Evolutionary conservation across 2,329 filamentous ascomycete species (phyloP).

Genomic region (Pestalotiopsis sp.): DNA sequence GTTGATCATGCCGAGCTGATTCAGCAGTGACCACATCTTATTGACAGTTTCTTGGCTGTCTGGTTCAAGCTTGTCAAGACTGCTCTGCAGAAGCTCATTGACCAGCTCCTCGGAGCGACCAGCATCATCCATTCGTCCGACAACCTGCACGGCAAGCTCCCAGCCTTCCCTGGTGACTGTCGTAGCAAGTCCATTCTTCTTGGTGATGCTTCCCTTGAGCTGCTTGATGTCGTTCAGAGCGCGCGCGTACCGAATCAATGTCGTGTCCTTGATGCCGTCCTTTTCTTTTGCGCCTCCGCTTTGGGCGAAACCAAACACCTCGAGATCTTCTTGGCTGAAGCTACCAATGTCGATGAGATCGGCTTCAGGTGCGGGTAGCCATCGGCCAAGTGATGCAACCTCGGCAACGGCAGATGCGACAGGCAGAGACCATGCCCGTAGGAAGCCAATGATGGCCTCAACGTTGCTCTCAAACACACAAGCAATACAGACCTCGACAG

Average conservation of each 20-base stretch:
- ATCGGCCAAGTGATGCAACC: constrained; percentile 79
- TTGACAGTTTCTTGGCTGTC: constrained; percentile 75
- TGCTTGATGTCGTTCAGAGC: constrained; percentile 61
- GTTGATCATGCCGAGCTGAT: constrained; percentile 74
- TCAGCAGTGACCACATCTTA: constrained; percentile 78
- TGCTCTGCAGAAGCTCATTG: constrained; percentile 68
- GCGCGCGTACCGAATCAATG: constrained; percentile 76
- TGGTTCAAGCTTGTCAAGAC: constrained; percentile 64
- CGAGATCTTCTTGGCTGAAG: constrained; percentile 82
- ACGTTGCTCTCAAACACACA: constrained; percentile 83
- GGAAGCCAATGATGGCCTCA: constrained; percentile 72
- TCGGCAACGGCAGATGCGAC: constrained; percentile 80
- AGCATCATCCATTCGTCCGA: constrained; percentile 78
- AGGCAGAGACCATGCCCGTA: constrained; percentile 80
- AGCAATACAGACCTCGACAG: constrained; percentile 79
- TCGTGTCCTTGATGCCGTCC: constrained; percentile 75
- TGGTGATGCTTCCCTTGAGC: constrained; percentile 37
- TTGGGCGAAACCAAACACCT: constrained; percentile 72
- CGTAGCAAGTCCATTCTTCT: constrained; percentile 32
- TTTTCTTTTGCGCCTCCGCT: constrained; percentile 57
- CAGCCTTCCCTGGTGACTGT: constrained; percentile 68
- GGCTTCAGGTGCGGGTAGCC: constrained; percentile 68
- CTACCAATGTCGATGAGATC: constrained; percentile 62
- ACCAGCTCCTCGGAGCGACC: constrained; percentile 74
- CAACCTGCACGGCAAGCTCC: constrained; percentile 83